Conservation (phyloP, 164 flowering plant species). For the Umbellularia californica region DNA sequence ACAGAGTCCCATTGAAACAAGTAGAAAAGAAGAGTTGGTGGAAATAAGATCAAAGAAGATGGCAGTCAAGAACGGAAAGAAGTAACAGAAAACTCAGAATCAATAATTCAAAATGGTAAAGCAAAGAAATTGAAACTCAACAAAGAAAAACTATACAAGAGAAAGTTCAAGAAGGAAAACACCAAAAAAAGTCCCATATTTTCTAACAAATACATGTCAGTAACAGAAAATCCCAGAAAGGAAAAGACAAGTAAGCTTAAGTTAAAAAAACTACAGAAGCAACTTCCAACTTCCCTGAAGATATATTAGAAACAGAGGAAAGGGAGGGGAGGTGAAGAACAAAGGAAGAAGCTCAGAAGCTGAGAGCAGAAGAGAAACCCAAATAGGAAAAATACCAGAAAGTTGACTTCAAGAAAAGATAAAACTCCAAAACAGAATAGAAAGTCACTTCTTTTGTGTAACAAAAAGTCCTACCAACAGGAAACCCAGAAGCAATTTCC, state of each 20-base stretch:
- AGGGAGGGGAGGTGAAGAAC: too few species aligned
- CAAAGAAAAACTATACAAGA: neutral
- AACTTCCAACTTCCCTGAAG: too few species aligned
- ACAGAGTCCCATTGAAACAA: slow-evolving; percentile 75
- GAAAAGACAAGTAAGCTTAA: too few species aligned
- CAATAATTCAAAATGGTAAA: neutral
- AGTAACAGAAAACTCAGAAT: neutral
- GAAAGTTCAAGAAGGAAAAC: neutral
- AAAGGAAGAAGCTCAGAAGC: too few species aligned
- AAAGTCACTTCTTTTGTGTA: too few species aligned
- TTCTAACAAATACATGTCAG: neutral
- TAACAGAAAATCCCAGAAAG: neutral
- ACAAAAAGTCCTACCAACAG: neutral
- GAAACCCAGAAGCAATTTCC: neutral
- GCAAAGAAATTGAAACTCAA: neutral
- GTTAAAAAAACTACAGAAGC: too few species aligned
- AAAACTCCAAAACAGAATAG: neutral
- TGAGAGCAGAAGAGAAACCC: too few species aligned
- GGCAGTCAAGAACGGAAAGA: neutral
- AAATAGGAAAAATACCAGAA: too few species aligned
- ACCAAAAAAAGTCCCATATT: too few species aligned
- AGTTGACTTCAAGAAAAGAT: neutral
- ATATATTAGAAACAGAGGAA: too few species aligned
- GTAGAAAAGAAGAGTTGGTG: neutral
- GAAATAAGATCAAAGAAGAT: neutral